Evolutionary conservation across 73 alveolate genomes (phyloP).

Genomic region (Symbiodinium pilosum): DNA sequence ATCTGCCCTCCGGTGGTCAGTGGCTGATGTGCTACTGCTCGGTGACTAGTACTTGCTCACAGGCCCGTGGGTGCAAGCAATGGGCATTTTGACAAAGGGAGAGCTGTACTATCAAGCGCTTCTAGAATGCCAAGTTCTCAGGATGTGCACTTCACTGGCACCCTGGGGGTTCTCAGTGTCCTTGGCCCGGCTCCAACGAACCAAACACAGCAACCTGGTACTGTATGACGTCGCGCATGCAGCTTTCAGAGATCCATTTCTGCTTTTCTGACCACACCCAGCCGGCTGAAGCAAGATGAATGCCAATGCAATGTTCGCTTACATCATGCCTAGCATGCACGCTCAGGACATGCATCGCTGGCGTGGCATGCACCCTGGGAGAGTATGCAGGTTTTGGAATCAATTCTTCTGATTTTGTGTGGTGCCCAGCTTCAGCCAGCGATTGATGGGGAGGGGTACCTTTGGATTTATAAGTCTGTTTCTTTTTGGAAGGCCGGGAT

Average conservation of each 20-base stretch:
- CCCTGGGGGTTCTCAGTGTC: background rate
- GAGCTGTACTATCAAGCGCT: too few relatives aligned
- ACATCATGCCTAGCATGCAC: background rate
- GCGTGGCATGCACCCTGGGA: background rate
- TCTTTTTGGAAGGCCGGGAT: background rate
- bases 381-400: background rate
- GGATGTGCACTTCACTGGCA: background rate
- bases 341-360: background rate
- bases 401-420: background rate
- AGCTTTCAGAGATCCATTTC: too few relatives aligned
- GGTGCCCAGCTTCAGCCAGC: background rate
- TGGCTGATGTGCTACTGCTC: slow-evolving; percentile 22
- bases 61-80: too few relatives aligned
- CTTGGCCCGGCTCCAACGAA: background rate
- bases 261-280: too few relatives aligned
- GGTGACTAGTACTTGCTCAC: background rate
- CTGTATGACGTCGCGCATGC: too few relatives aligned
- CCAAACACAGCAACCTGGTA: background rate
- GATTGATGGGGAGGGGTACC: too few relatives aligned
- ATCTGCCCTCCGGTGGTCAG: background rate
- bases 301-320: background rate
- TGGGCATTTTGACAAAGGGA: too few relatives aligned
- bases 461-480: too few relatives aligned
- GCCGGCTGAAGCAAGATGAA: too few relatives aligned
- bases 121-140: too few relatives aligned